Evolutionary conservation across 768 basidiomycete genomes (phyloP).

Genomic region (Infundibulicybe gibba): DNA sequence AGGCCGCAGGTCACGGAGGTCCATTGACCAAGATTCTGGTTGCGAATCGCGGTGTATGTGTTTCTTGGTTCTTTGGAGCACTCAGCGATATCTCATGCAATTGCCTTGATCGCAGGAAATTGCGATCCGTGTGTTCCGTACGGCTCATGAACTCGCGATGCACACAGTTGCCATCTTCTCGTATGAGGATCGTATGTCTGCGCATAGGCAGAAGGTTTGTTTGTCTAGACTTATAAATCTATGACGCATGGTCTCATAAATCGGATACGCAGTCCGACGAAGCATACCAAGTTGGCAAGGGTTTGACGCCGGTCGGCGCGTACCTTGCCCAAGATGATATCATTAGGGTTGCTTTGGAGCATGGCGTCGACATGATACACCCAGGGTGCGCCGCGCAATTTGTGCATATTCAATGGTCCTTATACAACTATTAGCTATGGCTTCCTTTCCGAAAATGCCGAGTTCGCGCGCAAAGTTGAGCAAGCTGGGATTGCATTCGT

Average conservation of each 20-base stretch:
- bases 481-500: slow-evolving; percentile 97
- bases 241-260: slow-evolving; percentile 26
- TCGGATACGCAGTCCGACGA: slow-evolving; percentile 76
- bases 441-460: slow-evolving; percentile 96
- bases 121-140: slow-evolving; percentile 97
- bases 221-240: slow-evolving; percentile 6
- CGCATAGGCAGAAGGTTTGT: slow-evolving; percentile 92
- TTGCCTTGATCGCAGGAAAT: slow-evolving; percentile 73
- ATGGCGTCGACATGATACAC: slow-evolving; percentile 99
- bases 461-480: slow-evolving; percentile 97
- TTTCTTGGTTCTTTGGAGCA: slow-evolving; percentile 3
- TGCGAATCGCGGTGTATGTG: slow-evolving; percentile 84
- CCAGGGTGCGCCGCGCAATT: slow-evolving; percentile 63
- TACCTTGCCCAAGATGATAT: slow-evolving; percentile 98
- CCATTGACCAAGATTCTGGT: slow-evolving; percentile 90
- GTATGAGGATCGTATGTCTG: slow-evolving; percentile 92
- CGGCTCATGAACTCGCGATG: slow-evolving; percentile 98
- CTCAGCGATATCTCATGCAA: slow-evolving; percentile 6
- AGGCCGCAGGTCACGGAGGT: slow-evolving; percentile 86
- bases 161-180: slow-evolving; percentile 99
- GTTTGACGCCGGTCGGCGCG: slow-evolving; percentile 92
- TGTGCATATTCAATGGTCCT: background rate
- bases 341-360: slow-evolving; percentile 93
- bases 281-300: slow-evolving; percentile 97
- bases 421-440: slow-evolving; percentile 64